Conservation (phyloP, 1,284 basidiomycete genomes). For the Pseudozyma tsukubaensis region DNA sequence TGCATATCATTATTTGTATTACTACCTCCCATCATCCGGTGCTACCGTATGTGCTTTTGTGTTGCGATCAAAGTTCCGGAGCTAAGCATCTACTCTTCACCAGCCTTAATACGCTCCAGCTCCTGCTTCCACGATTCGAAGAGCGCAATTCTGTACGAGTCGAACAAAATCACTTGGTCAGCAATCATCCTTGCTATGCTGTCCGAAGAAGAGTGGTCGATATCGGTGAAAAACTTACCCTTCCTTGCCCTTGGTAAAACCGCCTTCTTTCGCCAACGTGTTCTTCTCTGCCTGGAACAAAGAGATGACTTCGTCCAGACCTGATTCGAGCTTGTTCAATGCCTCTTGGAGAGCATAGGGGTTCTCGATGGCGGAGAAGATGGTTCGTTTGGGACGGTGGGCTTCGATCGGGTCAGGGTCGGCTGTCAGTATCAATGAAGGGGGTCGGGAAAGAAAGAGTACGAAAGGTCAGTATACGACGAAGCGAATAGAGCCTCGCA, state of each 20-base stretch:
- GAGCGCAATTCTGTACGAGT: constrained; percentile 29
- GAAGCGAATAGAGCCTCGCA: too few relatives aligned
- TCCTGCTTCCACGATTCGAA: constrained; percentile 59
- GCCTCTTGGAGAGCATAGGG: constrained; percentile 59
- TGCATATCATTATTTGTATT: constrained; percentile 12
- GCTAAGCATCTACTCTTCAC: constrained; percentile 23
- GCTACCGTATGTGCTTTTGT: not conserved
- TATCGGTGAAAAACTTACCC: constrained; percentile 31
- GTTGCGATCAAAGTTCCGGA: not conserved
- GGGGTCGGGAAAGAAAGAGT: not conserved
- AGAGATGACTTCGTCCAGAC: constrained; percentile 56
- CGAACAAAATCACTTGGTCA: not conserved
- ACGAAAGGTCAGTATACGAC: not conserved
- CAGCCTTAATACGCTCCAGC: constrained; percentile 56
- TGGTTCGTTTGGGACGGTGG: constrained; percentile 43
- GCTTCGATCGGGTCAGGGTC: constrained; percentile 38
- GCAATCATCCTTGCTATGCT: not conserved
- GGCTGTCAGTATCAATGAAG: constrained; percentile 5
- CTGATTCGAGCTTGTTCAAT: constrained; percentile 51
- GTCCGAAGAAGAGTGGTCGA: too few relatives aligned
- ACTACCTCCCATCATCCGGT: not conserved
- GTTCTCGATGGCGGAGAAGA: constrained; percentile 58
- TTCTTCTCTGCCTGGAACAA: constrained; percentile 60
- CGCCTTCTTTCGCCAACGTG: constrained; percentile 53
- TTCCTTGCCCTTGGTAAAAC: constrained; percentile 58